Conservation (phyloP, 2,329 filamentous ascomycete species). For the Sphaerulina populicola region DNA sequence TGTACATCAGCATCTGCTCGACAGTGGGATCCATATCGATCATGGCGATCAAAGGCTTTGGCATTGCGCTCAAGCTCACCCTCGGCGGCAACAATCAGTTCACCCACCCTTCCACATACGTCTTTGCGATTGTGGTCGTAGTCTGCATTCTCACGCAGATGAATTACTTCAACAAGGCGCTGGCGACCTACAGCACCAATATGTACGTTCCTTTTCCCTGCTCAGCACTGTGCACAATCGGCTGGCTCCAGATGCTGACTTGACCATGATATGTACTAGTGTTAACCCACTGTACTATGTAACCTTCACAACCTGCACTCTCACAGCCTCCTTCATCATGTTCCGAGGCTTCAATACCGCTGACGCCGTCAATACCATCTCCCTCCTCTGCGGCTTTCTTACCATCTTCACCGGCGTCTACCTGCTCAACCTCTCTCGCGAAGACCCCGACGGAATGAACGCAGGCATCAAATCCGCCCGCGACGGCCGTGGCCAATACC, state of each 20-base stretch:
- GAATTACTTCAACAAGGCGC: slow-evolving; percentile 99
- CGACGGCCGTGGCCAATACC: slow-evolving; percentile 31
- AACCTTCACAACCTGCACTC: slow-evolving; percentile 88
- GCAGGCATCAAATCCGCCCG: slow-evolving; percentile 45
- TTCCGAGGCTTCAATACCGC: slow-evolving; percentile 95
- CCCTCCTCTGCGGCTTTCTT: slow-evolving; percentile 83
- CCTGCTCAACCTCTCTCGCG: slow-evolving; percentile 86
- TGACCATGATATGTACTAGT: slow-evolving; percentile 39
- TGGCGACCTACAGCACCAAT: slow-evolving; percentile 93
- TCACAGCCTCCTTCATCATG: slow-evolving; percentile 90
- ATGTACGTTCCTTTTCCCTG: slow-evolving; percentile 52
- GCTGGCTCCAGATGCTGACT: too few species aligned
- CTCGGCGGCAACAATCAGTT: slow-evolving; percentile 93
- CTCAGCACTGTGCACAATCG: neutral
- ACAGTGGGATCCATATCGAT: slow-evolving; percentile 94
- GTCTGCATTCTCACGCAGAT: slow-evolving; percentile 98
- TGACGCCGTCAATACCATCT: slow-evolving; percentile 83
- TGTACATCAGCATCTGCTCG: slow-evolving; percentile 96
- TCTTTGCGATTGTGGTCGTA: slow-evolving; percentile 85
- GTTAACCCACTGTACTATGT: slow-evolving; percentile 97
- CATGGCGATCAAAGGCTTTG: slow-evolving; percentile 98
- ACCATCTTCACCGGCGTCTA: slow-evolving; percentile 94
- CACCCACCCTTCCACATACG: slow-evolving; percentile 86
- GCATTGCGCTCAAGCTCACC: slow-evolving; percentile 92
- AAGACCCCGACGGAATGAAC: slow-evolving; percentile 72